These are phyloP conservation scores for Tricholoma sp. DNA, from an alignment of 768 basidiomycete species.

Conservation along the genomic window DNA sequence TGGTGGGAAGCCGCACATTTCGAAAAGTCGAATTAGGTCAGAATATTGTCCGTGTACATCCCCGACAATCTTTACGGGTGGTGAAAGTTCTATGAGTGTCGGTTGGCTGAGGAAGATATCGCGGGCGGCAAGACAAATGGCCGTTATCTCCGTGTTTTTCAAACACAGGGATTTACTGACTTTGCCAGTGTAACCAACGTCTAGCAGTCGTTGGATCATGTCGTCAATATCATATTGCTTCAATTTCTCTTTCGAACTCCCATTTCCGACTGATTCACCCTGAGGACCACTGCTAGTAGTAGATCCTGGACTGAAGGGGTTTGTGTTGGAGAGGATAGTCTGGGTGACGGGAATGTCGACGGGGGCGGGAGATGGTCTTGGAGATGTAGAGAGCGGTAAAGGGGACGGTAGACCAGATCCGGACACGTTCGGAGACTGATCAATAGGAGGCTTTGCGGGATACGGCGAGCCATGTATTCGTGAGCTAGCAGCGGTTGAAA, in stretches of 20 bases:
- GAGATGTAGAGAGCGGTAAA: conserved; percentile 34
- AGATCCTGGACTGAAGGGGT: conserved; percentile 51
- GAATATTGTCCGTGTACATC: conserved; percentile 99
- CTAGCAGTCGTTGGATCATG: conserved; percentile 94
- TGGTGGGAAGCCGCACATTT: conserved; percentile 99
- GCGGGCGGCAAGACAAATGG: conserved; percentile 91
- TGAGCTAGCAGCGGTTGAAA: conserved; percentile 18
- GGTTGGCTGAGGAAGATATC: conserved; percentile 97
- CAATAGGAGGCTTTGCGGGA: conserved; percentile 25
- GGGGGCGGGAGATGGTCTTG: conserved; percentile 42
- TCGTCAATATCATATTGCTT: conserved; percentile 91
- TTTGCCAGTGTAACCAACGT: conserved; percentile 97
- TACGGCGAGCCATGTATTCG: conserved; percentile 34
- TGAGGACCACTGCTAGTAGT: conserved; percentile 32
- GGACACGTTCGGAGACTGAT: conserved; percentile 33
- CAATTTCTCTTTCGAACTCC: conserved; percentile 50
- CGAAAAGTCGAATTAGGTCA: conserved; percentile 96
- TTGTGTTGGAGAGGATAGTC: conserved; percentile 77
- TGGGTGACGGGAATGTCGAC: conserved; percentile 78
- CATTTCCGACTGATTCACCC: conserved; percentile 39
- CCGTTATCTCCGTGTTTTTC: conserved; percentile 93
- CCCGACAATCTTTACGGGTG: conserved; percentile 98
- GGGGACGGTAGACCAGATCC: conserved; percentile 31
- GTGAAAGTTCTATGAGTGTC: conserved; percentile 93
- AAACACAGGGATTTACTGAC: conserved; percentile 92